A percentile compares a stretch with the other conserved stretches of the same genome.
Evolutionary conservation across 176 grass and related monocot species (phyloP).

Genomic region (Saccharum spontaneum): DNA sequence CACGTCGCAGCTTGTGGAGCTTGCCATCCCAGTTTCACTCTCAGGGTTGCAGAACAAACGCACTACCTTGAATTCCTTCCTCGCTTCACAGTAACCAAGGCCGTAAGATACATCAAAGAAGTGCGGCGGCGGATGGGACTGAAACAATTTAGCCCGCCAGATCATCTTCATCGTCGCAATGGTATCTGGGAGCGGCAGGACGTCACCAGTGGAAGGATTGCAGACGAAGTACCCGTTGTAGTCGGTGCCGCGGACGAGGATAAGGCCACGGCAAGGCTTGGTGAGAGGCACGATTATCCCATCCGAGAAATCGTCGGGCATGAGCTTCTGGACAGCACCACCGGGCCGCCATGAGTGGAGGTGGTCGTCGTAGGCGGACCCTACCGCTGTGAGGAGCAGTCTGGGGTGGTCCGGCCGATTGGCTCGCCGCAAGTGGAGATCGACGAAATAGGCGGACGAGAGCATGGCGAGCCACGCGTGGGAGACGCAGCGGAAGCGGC

Average conservation of each 20-base stretch:
- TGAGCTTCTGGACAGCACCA: conserved; percentile 1
- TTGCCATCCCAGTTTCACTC: background rate
- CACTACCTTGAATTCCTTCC: conserved; percentile 15
- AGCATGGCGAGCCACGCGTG: background rate
- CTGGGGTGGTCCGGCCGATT: conserved; percentile 2
- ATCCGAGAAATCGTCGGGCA: background rate
- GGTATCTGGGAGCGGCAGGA: conserved; percentile 9
- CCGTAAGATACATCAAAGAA: conserved; percentile 11
- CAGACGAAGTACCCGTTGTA: background rate
- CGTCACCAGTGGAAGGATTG: background rate
- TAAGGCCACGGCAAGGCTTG: conserved; percentile 26
- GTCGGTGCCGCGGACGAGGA: background rate
- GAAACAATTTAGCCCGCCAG: background rate
- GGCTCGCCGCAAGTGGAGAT: background rate
- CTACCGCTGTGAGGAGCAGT: background rate
- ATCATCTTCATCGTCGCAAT: conserved; percentile 2
- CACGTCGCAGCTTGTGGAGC: conserved; percentile 3
- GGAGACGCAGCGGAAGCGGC: conserved; percentile 4
- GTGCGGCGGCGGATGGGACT: background rate
- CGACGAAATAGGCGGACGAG: background rate
- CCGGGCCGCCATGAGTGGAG: conserved; percentile 25
- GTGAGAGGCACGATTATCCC: background rate
- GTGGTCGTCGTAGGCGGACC: background rate
- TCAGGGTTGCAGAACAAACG: background rate
- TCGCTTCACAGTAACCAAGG: conserved; percentile 20